A percentile compares a stretch with the other conserved stretches of the same genome.
phyloP scores from a whole-genome alignment of 1,284 basidiomycete genomes.

The Anthracocystis walkeri region DNA sequence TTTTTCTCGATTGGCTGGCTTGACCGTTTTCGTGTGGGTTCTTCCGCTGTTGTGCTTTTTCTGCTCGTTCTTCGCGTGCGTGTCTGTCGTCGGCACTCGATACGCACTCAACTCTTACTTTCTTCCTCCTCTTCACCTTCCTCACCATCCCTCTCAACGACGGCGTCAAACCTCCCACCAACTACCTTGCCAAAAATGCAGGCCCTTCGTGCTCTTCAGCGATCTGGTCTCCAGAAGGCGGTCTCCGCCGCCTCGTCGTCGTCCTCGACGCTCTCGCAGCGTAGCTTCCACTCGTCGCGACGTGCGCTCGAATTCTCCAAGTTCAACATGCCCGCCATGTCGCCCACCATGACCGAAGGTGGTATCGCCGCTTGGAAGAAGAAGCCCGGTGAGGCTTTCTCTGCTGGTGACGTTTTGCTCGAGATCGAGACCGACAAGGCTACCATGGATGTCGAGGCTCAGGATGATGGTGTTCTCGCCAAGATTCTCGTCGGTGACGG shows the following conservation, averaged over 20 bases:
- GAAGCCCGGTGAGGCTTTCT: constrained; percentile 90
- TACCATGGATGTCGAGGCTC: constrained; percentile 71
- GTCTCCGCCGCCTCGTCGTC: constrained; percentile 42
- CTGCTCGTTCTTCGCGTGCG: constrained; percentile 1
- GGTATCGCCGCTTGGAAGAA: constrained; percentile 98
- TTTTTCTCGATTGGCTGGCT: neutral
- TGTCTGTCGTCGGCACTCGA: constrained; percentile 1
- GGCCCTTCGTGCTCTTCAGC: constrained; percentile 53
- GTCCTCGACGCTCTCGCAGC: constrained; percentile 41
- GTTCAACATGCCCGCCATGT: constrained; percentile 98
- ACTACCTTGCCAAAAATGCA: constrained; percentile 31
- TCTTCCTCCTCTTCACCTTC: constrained; percentile 1
- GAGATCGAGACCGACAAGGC: constrained; percentile 78
- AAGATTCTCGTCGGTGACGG: constrained; percentile 69
- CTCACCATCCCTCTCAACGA: constrained; percentile 17
- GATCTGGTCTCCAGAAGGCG: constrained; percentile 51
- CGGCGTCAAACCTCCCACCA: constrained; percentile 6
- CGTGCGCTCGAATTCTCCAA: constrained; percentile 71
- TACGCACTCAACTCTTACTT: neutral
- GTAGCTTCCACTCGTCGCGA: constrained; percentile 55
- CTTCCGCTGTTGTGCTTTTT: neutral
- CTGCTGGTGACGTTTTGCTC: constrained; percentile 89
- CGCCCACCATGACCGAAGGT: constrained; percentile 99
- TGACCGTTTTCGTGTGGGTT: constrained; percentile 6
- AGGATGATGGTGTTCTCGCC: constrained; percentile 71